Evolutionary conservation across 257 asterid species (phyloP).

Genomic region (Fraxinus quadrangulata): DNA sequence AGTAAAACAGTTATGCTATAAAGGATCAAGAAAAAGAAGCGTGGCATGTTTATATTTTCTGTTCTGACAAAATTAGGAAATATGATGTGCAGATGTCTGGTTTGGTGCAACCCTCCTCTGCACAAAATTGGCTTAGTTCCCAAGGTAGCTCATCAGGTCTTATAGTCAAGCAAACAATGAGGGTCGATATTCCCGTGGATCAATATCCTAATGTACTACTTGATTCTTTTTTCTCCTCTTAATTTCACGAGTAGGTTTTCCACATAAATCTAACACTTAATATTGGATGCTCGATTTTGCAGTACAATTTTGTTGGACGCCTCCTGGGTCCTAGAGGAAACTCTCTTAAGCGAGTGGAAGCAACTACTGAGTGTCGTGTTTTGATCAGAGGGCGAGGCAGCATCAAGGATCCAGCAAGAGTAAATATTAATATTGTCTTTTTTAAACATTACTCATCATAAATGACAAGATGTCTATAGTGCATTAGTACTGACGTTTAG

Average conservation of each 20-base stretch:
- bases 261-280: slow-evolving; percentile 15
- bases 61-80: slow-evolving; percentile 40
- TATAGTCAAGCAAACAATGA: slow-evolving; percentile 77
- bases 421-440: slow-evolving; percentile 30
- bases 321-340: slow-evolving; percentile 99
- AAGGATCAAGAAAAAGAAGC: slow-evolving; percentile 16
- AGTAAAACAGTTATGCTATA: slow-evolving; percentile 8
- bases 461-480: background rate
- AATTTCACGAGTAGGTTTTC: slow-evolving; percentile 20
- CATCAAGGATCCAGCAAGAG: slow-evolving; percentile 94
- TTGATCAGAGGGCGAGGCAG: slow-evolving; percentile 97
- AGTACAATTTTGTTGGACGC: slow-evolving; percentile 99
- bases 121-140: slow-evolving; percentile 86
- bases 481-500: slow-evolving; percentile 7
- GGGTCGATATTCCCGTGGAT: slow-evolving; percentile 95
- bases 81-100: slow-evolving; percentile 72
- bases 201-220: slow-evolving; percentile 75
- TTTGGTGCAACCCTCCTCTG: slow-evolving; percentile 70
- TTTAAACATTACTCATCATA: slow-evolving; percentile 3
- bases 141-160: slow-evolving; percentile 90
- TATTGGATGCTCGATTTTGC: slow-evolving; percentile 34
- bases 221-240: slow-evolving; percentile 20
- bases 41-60: slow-evolving; percentile 16
- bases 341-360: slow-evolving; percentile 96
- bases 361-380: slow-evolving; percentile 93